Percentiles rank a stretch among this genome's conserved stretches.
Conservation (phyloP, 2,329 filamentous ascomycete species). For the Aspergillus awamori region DNA sequence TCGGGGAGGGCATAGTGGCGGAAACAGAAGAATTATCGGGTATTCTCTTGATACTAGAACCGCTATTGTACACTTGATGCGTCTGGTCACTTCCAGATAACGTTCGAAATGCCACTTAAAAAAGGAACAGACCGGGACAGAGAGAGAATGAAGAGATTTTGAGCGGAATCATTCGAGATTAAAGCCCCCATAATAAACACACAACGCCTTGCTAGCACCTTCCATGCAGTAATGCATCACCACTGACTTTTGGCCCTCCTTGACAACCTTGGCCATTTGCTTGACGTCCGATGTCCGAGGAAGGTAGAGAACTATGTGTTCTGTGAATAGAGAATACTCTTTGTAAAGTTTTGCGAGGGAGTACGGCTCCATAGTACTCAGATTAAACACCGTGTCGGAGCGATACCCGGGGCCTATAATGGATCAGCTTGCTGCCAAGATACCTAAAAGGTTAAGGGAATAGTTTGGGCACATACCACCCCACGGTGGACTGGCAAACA, state of each 20-base stretch:
- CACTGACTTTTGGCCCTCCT: conserved; percentile 61
- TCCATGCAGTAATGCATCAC: conserved; percentile 90
- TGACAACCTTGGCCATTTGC: conserved; percentile 66
- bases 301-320: conserved; percentile 72
- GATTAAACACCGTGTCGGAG: conserved; percentile 73
- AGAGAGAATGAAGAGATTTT: too few species aligned
- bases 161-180: conserved; percentile 32
- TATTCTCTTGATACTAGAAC: too few species aligned
- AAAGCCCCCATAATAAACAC: conserved; percentile 61
- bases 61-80: too few species aligned
- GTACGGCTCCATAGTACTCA: conserved; percentile 88
- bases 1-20: too few species aligned
- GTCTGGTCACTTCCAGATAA: too few species aligned
- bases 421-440: neutral
- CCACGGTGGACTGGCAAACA: conserved; percentile 77
- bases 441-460: neutral
- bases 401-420: conserved; percentile 64
- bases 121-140: too few species aligned
- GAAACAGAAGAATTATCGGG: too few species aligned
- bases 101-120: too few species aligned
- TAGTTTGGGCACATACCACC: conserved; percentile 56
- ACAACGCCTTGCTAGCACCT: conserved; percentile 78
- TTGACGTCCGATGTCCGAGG: conserved; percentile 82
- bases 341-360: conserved; percentile 64
- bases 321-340: conserved; percentile 58